phyloP scores from a whole-genome alignment of 495 filamentous ascomycete species.

The Penicillium lividum region DNA sequence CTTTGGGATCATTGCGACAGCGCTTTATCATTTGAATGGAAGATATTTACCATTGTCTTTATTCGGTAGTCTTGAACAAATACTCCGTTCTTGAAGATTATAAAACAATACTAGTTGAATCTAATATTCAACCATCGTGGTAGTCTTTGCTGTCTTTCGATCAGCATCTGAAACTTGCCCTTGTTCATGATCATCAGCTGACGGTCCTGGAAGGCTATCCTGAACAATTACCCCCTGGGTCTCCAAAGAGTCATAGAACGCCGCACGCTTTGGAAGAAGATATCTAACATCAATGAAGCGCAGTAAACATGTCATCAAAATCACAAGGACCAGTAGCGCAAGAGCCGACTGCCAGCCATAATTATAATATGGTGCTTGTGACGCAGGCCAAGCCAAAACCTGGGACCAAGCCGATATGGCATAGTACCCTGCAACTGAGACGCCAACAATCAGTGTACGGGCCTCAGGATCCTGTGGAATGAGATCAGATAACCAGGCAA shows the following conservation, averaged over 20 bases:
- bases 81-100: background rate
- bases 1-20: conserved; percentile 16
- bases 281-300: conserved; percentile 32
- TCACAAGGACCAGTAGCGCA: conserved; percentile 30
- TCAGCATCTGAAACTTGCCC: background rate
- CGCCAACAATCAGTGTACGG: conserved; percentile 30
- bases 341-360: conserved; percentile 34
- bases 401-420: conserved; percentile 37
- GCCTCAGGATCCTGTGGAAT: conserved; percentile 36
- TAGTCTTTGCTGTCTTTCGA: conserved; percentile 1
- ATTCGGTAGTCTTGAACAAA: too few species aligned
- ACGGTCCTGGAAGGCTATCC: conserved; percentile 5
- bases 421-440: conserved; percentile 34
- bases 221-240: conserved; percentile 9
- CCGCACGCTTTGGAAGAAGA: conserved; percentile 28
- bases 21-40: conserved; percentile 12
- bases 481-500: conserved; percentile 34
- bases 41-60: background rate
- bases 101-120: background rate
- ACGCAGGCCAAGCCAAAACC: conserved; percentile 34
- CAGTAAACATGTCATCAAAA: conserved; percentile 31
- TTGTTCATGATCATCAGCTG: background rate
- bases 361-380: conserved; percentile 33
- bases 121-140: conserved; percentile 1
- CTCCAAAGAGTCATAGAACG: conserved; percentile 24